Evolutionary conservation across 73 alveolate species (phyloP), one percentile per base, ranked within the genome.

Genomic region (Breviolum minutum): DNA sequence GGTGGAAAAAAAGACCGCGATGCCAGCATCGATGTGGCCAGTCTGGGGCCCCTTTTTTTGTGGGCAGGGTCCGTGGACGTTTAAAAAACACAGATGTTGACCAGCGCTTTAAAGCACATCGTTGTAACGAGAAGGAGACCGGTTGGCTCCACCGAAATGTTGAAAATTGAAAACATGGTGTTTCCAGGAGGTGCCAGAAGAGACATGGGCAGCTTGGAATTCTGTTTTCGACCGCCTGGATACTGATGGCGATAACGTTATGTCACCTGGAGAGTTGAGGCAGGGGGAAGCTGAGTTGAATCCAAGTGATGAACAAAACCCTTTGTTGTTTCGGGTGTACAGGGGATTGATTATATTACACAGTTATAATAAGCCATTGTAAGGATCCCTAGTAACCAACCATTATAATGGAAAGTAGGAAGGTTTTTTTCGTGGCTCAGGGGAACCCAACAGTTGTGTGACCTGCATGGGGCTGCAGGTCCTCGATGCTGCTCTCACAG

Each of bases 21-120:
- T 91, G 97, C 97, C 97, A 5, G 97, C 97, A 12, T 91, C 97
- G 48, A 91, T 91, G 97, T 89, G 97, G 66, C 97, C 97, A 48
- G 97, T n/a, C 29, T 7, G 94, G 79, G 79, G n/a, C n/a, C n/a
- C n/a, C n/a, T 79, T 64, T 83, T 80, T 2, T 70, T 63, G 14
- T 63, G 16, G 10, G 40, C 81, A n/a, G 24, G 1, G 63, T 66
- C 17, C 74, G 74, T 9, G 63, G 24, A 77, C 61, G n/a, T 20
- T 20, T 5, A 20, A 71, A 71, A 11, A 20, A 11, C 4, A 0
- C 8, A 12, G 29, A 20, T 20, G 40, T 20, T 70, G 80, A n/a
- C n/a, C 54, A 40, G 54, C 54, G 54, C 5, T 3, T 0, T 40
- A 40, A 40, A 3, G 54, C 54, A 40, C 54, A 40, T 40, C n/a